Evolutionary conservation across 192 early-diverging fungal species (phyloP).

Genomic region (Gigaspora rosea): DNA sequence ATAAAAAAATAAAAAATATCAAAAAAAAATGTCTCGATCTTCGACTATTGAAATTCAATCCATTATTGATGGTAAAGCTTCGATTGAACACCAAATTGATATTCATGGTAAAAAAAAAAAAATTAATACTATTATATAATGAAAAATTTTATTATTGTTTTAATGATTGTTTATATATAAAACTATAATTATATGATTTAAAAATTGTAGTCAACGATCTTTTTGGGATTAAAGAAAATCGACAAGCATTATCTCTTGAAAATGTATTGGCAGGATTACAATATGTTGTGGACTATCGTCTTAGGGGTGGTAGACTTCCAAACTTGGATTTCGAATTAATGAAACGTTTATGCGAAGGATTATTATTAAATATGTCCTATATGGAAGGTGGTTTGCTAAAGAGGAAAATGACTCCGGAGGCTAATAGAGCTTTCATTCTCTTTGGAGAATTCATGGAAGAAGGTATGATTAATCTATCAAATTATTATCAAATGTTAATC

Average conservation of each 20-base stretch:
- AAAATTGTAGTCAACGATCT: constrained; percentile 69
- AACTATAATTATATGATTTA: not conserved
- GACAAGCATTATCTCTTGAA: constrained; percentile 62
- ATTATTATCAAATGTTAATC: not conserved
- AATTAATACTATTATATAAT: not conserved
- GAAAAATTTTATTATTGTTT: not conserved
- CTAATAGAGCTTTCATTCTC: constrained; percentile 83
- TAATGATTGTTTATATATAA: no score
- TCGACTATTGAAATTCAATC: constrained; percentile 41
- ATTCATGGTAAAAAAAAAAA: constrained; percentile 42
- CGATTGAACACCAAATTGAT: constrained; percentile 67
- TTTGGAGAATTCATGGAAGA: constrained; percentile 96
- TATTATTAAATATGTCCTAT: constrained; percentile 78
- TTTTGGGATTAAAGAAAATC: constrained; percentile 69
- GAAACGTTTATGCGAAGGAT: constrained; percentile 82
- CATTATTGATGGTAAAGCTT: constrained; percentile 59
- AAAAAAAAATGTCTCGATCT: not conserved
- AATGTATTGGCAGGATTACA: constrained; percentile 88
- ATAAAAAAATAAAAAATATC: no score
- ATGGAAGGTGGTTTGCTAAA: constrained; percentile 63
- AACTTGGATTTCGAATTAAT: constrained; percentile 82
- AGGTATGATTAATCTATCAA: constrained; percentile 35
- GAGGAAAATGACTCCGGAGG: constrained; percentile 67
- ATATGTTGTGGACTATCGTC: constrained; percentile 93
- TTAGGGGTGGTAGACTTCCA: constrained; percentile 81